Evolutionary conservation across 768 basidiomycete species (phyloP).

Genomic region (Boletus rubropictus): DNA sequence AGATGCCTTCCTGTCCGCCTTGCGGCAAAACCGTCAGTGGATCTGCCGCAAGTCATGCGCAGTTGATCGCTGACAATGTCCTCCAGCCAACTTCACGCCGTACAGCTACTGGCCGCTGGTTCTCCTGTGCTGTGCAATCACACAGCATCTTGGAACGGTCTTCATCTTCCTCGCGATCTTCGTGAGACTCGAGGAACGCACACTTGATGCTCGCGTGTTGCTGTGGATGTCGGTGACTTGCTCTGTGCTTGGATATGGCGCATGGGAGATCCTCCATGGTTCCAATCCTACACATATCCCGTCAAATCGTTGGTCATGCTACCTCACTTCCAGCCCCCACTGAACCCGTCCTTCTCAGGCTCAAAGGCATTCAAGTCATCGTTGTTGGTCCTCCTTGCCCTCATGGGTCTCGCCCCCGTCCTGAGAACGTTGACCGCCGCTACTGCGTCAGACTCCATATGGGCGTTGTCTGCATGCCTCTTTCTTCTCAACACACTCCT

Average conservation of each 20-base stretch:
- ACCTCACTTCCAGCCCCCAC: background rate
- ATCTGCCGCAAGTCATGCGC: slow-evolving; percentile 8
- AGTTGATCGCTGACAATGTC: slow-evolving; percentile 10
- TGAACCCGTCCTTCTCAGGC: slow-evolving; percentile 36
- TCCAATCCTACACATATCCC: slow-evolving; percentile 26
- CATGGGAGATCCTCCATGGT: slow-evolving; percentile 54
- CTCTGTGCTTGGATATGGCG: slow-evolving; percentile 55
- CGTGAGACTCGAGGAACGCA: slow-evolving; percentile 56
- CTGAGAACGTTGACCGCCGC: slow-evolving; percentile 88
- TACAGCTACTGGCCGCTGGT: slow-evolving; percentile 75
- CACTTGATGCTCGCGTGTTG: slow-evolving; percentile 63
- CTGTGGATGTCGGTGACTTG: slow-evolving; percentile 57
- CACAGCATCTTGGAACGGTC: slow-evolving; percentile 77
- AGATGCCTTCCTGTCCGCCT: slow-evolving; percentile 65
- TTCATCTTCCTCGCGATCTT: slow-evolving; percentile 82
- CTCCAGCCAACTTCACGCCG: slow-evolving; percentile 70
- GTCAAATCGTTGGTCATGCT: slow-evolving; percentile 23
- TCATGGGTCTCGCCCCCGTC: slow-evolving; percentile 88
- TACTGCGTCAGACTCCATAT: slow-evolving; percentile 94
- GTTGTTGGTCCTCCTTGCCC: slow-evolving; percentile 78
- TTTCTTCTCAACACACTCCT: slow-evolving; percentile 78
- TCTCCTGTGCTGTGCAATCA: slow-evolving; percentile 64
- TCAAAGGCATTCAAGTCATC: slow-evolving; percentile 74
- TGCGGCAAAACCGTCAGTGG: slow-evolving; percentile 71
- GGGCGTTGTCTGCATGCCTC: slow-evolving; percentile 85